Evolutionary conservation across 495 filamentous ascomycete species (phyloP), one percentile per base, ranked within the genome.

Genomic region (Penicillium pancosmium): DNA sequence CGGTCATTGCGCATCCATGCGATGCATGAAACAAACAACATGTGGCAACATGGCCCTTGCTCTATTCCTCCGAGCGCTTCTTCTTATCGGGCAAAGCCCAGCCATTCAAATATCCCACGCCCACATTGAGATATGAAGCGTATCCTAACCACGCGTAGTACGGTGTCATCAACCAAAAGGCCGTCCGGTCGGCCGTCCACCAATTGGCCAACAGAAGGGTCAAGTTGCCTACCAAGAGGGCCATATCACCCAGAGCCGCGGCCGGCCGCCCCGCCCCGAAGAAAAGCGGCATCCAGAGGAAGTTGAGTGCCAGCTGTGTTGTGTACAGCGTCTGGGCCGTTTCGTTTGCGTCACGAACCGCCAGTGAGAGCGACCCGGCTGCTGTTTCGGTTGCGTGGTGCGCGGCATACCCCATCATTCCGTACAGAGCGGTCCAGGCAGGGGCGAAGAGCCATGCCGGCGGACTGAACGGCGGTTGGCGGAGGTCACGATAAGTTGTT

Each of bases 201-300:
- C 89, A 97, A 36, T 89, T 71, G 60, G 86, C 88, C 13, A 89
- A 81, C 50, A 97, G 62, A 55, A 89, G 89, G 0, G 80, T 83
- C 16, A 88, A 87, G 5, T 86, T 77, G 1, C 86, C 91, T 2
- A 85, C 81, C 11, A 97, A 75, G 1, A 87, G 81, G 3, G 89
- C 76, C 50, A 95, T 87, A 75, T 97, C 90, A 5, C 80, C 83
- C 9, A 92, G 82, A 1, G 92, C 92, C 67, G 85, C 83, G 56
- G 86, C 81, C 3, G 91, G 90, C 23, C 84, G 81, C 40, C 84
- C 82, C 34, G 88, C 62, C 1, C 82, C 80, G 68, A 96, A 97
- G 81, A 97, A 98, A 9, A 97, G 82, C 2, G 93, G 93, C 91
- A 94, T 97, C 91, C 91, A 98, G 49, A 88, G 69, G 18, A 94